Base-by-base conservation (phyloP, 2,329 filamentous ascomycete species). In the Cytospora piceicola region DNA sequence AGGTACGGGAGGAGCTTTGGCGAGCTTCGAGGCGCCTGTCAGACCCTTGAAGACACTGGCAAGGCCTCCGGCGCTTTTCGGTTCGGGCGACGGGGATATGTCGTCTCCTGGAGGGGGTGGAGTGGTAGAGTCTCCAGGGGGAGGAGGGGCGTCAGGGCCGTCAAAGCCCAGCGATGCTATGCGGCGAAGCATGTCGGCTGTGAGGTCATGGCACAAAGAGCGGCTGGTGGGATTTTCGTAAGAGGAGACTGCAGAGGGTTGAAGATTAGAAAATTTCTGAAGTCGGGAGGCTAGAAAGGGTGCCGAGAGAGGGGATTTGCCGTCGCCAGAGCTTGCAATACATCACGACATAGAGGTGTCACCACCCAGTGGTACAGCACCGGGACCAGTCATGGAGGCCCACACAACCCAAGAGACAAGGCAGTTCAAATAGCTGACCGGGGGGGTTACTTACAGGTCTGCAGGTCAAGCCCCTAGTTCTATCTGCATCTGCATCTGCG, bases 41-140 rank as follows among this genome's bases (percentile, higher is more conserved):
- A 90, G 78, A 70, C 84, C 86, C 72, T 87, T 88, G 73, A 90
- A 86, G 68, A 90, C 86, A 70, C 85, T 84, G 71, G 85, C 86
- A 71, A 90, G 80, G 70, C 85, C 85, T 68, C 86, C 80, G 51
- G 80, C 75, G 72, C 77, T 81, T 77, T 81, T 84, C 65, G 83
- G 78, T 74, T 89, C 86, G 72, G 83, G 81, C 69, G 82, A 81
- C 67, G 81, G 79, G 70, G 78, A 74, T 72, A 82, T 53, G 56
- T 64, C 64, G 30, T 55, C 83, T 80, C 88, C 85, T 79, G 84
- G 84, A 71, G 82, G 78, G 72, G 82, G 81, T 67, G 85, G 84
- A 78, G 86, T 83, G 87, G 89, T 89, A 80, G 81, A 80, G n/a
- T 68, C 66, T 46, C 55, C 55, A 30, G 66, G 56, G 76, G 79